Base-by-base conservation (phyloP, 441 rosid species). In the Pelargonium cotyledonis region DNA sequence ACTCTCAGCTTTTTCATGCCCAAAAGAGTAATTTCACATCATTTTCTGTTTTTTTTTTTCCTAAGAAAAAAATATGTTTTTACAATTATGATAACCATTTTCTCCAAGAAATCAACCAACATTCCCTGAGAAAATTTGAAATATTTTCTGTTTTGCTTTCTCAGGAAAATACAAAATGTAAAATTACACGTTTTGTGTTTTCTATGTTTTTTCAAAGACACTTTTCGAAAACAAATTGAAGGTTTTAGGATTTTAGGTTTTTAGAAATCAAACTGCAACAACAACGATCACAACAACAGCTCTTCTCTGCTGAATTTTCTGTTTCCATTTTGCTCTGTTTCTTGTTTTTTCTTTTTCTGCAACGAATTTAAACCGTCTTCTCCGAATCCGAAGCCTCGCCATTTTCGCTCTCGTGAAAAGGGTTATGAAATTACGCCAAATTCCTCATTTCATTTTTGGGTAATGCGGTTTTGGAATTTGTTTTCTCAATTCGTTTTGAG, bases 241-340 rank as follows among this genome's bases (percentile, higher is more conserved):
- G 63, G 63, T 58, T 58, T 58, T 58, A 58, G 63, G 63, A 58
- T 58, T 58, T 58, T 58, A 58, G 63, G 63, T 58, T 58, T 58
- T 58, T 19, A 19, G 63, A 21, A 21, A 19, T 8, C 31, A 21
- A 58, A 58, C 63, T 19, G 31, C 63, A 19, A 58, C 58, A 15
- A 26, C 31, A 26, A 26, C 31, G 31, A 26, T 26, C 31, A n/a
- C 58, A 15, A 51, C 63, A 8, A 3, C 63, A 14, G 19, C 15
- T 44, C 49, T 44, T 58, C 63, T 19, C 63, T 58, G 63, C 63
- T 58, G 9, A 21, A 19, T 19, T 19, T 58, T 58, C 63, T 58
- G 21, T 53, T 53, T 15, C 60, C 60, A 15, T 53, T 53, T 53
- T 15, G 63, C 63, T 58, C 63, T 58, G 19, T 57, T 57, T 9